phyloP scores from a whole-genome alignment of 2,329 filamentous ascomycete species.

The Botryotinia convoluta region DNA sequence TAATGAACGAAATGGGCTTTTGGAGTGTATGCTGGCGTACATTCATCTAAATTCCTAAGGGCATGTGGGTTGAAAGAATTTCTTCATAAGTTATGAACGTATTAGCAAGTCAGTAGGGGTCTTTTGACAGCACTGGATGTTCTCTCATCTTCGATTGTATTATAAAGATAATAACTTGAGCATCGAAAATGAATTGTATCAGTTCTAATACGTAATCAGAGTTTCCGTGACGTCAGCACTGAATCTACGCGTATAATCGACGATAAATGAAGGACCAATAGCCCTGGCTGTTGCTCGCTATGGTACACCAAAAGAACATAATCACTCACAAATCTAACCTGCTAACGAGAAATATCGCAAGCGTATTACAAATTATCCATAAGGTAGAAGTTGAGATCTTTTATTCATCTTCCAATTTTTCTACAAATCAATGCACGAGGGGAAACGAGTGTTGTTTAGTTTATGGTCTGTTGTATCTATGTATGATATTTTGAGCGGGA shows the following conservation, averaged over 20 bases:
- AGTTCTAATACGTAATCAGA: rapidly evolving
- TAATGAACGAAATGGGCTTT: background rate
- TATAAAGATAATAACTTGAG: background rate
- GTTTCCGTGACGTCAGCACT: background rate
- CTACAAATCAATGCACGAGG: too few species aligned
- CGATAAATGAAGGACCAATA: background rate
- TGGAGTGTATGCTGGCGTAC: background rate
- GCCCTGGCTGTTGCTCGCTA: background rate
- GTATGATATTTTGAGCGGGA: too few species aligned
- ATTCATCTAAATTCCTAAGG: too few species aligned
- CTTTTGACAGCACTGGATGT: background rate
- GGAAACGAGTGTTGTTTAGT: too few species aligned
- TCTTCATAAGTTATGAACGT: background rate
- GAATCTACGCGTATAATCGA: background rate
- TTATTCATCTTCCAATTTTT: too few species aligned
- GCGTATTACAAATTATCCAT: too few species aligned
- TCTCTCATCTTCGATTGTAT: background rate
- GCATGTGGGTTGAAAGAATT: too few species aligned
- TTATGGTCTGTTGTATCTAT: too few species aligned
- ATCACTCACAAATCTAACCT: too few species aligned
- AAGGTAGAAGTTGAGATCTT: too few species aligned
- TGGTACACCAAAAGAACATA: background rate
- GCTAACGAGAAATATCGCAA: too few species aligned
- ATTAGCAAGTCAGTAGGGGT: background rate
- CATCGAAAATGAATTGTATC: background rate